phyloP scores from a whole-genome alignment of 2,329 filamentous ascomycete species.

The Ceratocystis huliohia region DNA sequence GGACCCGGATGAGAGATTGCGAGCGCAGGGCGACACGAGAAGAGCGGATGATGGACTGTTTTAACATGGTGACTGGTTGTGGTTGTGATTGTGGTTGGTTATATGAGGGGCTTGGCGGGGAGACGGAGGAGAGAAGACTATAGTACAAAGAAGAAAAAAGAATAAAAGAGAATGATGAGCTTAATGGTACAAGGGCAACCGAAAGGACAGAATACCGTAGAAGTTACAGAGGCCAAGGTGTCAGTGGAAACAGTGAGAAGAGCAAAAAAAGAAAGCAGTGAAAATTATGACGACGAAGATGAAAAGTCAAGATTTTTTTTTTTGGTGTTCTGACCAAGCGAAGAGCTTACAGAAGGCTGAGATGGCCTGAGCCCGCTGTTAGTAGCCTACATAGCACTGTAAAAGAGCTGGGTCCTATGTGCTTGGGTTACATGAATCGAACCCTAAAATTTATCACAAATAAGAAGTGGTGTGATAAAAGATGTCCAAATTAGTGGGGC shows the following conservation, averaged over 20 bases:
- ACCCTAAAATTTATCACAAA: not conserved
- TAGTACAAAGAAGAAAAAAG: not conserved
- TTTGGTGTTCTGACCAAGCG: not conserved
- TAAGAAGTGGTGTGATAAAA: not conserved
- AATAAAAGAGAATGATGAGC: not conserved
- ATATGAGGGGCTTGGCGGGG: not conserved
- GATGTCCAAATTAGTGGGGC: not conserved
- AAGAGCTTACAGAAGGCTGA: not conserved
- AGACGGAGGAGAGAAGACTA: not conserved
- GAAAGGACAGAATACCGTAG: not conserved
- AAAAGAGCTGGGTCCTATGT: not conserved
- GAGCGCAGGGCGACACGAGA: conserved; percentile 16
- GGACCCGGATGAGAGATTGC: conserved; percentile 12
- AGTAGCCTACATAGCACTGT: not conserved
- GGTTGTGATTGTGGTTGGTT: not conserved
- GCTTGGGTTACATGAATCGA: not conserved
- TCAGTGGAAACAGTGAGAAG: not conserved
- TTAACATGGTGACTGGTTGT: conserved; percentile 13
- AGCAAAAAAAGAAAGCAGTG: not conserved
- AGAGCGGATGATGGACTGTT: conserved; percentile 16
- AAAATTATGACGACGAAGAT: not conserved
- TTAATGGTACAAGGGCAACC: not conserved
- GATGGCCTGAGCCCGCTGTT: not conserved
- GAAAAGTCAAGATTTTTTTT: not conserved
- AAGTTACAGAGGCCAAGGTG: not conserved